Evolutionary conservation across 1,284 basidiomycete species (phyloP).

Genomic region (Cryptococcus sp.): DNA sequence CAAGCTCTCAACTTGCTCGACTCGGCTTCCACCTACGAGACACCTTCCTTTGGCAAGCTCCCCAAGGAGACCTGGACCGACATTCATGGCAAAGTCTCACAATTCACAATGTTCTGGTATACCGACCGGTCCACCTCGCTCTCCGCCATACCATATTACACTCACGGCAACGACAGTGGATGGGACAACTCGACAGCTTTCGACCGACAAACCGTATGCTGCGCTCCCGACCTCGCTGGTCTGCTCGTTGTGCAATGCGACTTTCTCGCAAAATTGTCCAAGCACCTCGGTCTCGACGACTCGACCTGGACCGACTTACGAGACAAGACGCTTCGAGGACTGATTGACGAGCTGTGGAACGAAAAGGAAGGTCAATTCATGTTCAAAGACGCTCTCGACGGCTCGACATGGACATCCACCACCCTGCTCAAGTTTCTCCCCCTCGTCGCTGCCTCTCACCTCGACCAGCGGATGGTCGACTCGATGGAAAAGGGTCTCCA

Average conservation of each 20-base stretch:
- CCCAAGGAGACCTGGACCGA: neutral
- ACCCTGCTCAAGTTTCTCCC: slow-evolving; percentile 3
- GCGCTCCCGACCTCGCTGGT: slow-evolving; percentile 4
- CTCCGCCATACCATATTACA: slow-evolving; percentile 4
- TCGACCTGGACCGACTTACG: neutral
- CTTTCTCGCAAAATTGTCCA: slow-evolving; percentile 2
- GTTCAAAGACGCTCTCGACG: slow-evolving; percentile 6
- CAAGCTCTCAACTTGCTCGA: slow-evolving; percentile 1
- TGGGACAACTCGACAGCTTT: slow-evolving; percentile 7
- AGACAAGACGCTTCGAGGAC: neutral
- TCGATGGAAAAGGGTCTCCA: neutral
- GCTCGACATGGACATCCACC: slow-evolving; percentile 1
- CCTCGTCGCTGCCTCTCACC: neutral
- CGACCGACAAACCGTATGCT: slow-evolving; percentile 4
- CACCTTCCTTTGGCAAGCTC: neutral
- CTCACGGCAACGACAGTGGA: slow-evolving; percentile 7
- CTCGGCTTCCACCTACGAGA: neutral
- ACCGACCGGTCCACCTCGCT: neutral
- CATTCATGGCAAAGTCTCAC: slow-evolving; percentile 1
- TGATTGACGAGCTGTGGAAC: slow-evolving; percentile 4
- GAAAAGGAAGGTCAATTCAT: neutral
- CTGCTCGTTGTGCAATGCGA: slow-evolving; percentile 5
- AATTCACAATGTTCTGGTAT: slow-evolving; percentile 5
- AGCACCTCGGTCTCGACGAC: neutral
- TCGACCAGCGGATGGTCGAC: neutral